Conservation (phyloP, 1,139 yeast genomes). For the Nakaseomyces glabratus region DNA sequence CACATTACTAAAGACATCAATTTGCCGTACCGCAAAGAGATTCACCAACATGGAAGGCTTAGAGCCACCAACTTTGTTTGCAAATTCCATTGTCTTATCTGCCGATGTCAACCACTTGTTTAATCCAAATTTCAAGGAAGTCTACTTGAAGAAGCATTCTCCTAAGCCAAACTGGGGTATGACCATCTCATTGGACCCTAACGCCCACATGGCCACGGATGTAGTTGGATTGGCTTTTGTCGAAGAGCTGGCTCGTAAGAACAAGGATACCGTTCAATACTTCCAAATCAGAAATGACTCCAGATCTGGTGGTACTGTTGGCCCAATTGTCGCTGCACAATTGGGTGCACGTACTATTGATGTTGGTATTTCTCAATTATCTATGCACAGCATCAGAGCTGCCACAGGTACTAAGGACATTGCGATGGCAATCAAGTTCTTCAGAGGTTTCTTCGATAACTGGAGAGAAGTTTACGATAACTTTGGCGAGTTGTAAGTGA, state of each 20-base stretch:
- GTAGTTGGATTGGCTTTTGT: constrained; percentile 57
- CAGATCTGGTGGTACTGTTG: constrained; percentile 74
- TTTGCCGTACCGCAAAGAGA: constrained; percentile 33
- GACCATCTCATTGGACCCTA: constrained; percentile 62
- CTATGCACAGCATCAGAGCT: constrained; percentile 79
- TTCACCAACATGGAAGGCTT: constrained; percentile 23
- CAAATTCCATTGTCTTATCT: constrained; percentile 51
- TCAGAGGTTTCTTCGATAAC: constrained; percentile 48
- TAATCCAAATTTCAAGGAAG: constrained; percentile 53
- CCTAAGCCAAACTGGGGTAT: constrained; percentile 75
- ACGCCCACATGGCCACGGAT: constrained; percentile 77
- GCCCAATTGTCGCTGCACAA: constrained; percentile 52
- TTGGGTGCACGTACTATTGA: constrained; percentile 75
- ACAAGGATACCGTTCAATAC: constrained; percentile 57
- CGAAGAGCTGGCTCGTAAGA: constrained; percentile 52
- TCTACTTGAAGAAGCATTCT: constrained; percentile 62
- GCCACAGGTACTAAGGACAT: constrained; percentile 64
- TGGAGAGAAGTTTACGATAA: constrained; percentile 47
- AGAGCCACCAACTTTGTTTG: constrained; percentile 34
- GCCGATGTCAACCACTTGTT: constrained; percentile 61
- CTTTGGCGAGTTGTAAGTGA: constrained; percentile 38
- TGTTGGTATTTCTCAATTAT: constrained; percentile 66
- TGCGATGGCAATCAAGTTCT: constrained; percentile 58
- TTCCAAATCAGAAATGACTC: constrained; percentile 65
- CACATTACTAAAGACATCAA: constrained; percentile 37